These are phyloP conservation scores for Aspergillus sp. DNA, from an alignment of 2,329 filamentous ascomycete species.

Conservation along the genomic window DNA sequence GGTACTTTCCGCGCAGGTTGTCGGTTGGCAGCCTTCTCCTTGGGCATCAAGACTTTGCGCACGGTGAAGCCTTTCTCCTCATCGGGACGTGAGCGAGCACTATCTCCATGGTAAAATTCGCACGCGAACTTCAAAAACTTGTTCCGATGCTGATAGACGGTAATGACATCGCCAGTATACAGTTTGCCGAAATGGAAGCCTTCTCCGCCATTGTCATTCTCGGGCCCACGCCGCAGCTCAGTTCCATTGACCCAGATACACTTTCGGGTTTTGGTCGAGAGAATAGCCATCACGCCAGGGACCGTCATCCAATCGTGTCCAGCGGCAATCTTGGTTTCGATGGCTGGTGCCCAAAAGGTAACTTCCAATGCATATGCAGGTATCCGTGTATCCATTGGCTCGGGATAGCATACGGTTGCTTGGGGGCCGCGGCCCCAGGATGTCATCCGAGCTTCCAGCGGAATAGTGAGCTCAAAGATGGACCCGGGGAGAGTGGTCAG, in stretches of 20 bases:
- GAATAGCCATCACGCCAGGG: slow-evolving; percentile 64
- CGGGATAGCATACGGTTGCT: slow-evolving; percentile 68
- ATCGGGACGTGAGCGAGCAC: slow-evolving; percentile 43
- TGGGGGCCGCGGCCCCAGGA: slow-evolving; percentile 74
- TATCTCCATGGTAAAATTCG: slow-evolving; percentile 51
- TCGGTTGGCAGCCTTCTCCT: slow-evolving; percentile 30
- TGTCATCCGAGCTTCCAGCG: slow-evolving; percentile 66
- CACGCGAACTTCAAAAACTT: slow-evolving; percentile 47
- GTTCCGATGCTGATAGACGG: slow-evolving; percentile 61
- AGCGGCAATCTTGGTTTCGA: slow-evolving; percentile 60
- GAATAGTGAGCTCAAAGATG: slow-evolving; percentile 62
- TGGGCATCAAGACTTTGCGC: slow-evolving; percentile 38
- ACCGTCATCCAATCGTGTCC: slow-evolving; percentile 59
- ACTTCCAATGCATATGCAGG: slow-evolving; percentile 82
- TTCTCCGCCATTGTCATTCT: slow-evolving; percentile 54
- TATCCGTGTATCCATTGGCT: slow-evolving; percentile 67
- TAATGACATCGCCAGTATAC: slow-evolving; percentile 74
- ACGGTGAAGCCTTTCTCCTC: slow-evolving; percentile 44
- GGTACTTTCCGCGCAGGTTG: slow-evolving; percentile 24
- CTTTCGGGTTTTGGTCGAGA: slow-evolving; percentile 75
- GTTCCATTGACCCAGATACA: slow-evolving; percentile 77
- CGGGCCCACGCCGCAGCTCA: slow-evolving; percentile 59
- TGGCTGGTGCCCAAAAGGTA: slow-evolving; percentile 69
- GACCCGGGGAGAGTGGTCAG: slow-evolving; percentile 69
- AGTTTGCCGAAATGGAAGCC: slow-evolving; percentile 65